A percentile compares a stretch with the other conserved stretches of the same genome.
These are phyloP conservation scores for Cichorium intybus DNA, from an alignment of 140 eudicot genomes.

Conservation along the genomic window DNA sequence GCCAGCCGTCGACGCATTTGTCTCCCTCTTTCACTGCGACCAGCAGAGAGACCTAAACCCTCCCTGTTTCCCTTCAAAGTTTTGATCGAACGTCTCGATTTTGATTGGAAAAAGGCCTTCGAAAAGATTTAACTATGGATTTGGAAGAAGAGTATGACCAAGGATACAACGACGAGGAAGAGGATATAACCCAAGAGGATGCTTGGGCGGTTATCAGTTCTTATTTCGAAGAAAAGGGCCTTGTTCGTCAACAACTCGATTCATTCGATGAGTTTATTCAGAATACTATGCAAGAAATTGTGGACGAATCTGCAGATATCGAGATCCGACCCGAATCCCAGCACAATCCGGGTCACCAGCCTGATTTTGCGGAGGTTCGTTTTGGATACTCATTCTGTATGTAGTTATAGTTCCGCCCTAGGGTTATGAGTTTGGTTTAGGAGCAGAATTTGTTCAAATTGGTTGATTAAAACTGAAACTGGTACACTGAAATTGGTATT, in stretches of 20 bases:
- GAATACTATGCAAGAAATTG: constrained; percentile 95
- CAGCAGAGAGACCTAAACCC: constrained; percentile 9
- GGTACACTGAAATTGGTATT: neutral
- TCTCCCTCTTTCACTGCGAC: neutral
- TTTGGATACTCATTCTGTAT: neutral
- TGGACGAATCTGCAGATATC: constrained; percentile 85
- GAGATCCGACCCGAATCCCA: constrained; percentile 97
- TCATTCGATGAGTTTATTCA: constrained; percentile 96
- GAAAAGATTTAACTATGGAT: constrained; percentile 29
- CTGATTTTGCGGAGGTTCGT: constrained; percentile 89
- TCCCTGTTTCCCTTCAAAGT: neutral
- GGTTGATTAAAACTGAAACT: constrained; percentile 5
- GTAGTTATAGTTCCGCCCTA: neutral
- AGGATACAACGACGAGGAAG: constrained; percentile 45
- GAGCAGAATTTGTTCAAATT: neutral
- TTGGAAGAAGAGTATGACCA: constrained; percentile 59
- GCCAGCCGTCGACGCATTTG: constrained; percentile 18
- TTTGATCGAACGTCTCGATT: neutral
- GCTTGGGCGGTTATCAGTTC: constrained; percentile 98
- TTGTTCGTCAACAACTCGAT: constrained; percentile 88
- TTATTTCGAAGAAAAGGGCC: constrained; percentile 83
- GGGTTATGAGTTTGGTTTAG: constrained; percentile 9
- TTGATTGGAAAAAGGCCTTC: neutral
- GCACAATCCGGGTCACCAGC: constrained; percentile 89
- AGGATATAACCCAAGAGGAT: constrained; percentile 91